Evolutionary conservation across 768 basidiomycete species (phyloP).

Genomic region (Piloderma croceum): DNA sequence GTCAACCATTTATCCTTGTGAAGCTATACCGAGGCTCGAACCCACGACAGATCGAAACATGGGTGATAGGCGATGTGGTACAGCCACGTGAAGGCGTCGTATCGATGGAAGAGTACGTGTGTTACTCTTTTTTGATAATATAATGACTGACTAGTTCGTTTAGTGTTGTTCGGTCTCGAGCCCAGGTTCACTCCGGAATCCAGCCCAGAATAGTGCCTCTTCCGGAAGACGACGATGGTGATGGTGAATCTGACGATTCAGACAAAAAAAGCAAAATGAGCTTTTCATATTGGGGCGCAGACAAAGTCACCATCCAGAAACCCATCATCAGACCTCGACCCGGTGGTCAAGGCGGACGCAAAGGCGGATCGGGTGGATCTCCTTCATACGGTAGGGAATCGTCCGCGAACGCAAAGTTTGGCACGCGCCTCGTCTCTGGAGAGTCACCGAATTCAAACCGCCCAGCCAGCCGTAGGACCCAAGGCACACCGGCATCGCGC

Average conservation of each 20-base stretch:
- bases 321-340: constrained; percentile 51
- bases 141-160: constrained; percentile 8
- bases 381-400: constrained; percentile 74
- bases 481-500: constrained; percentile 38
- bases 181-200: constrained; percentile 48
- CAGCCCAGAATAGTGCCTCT: constrained; percentile 66
- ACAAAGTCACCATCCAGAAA: constrained; percentile 84
- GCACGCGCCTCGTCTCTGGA: constrained; percentile 67
- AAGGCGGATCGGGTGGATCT: constrained; percentile 35
- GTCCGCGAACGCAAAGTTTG: constrained; percentile 91
- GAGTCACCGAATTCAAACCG: constrained; percentile 43
- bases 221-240: constrained; percentile 58
- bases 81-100: constrained; percentile 78
- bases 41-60: constrained; percentile 67
- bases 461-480: constrained; percentile 59
- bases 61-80: constrained; percentile 74
- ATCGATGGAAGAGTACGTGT: constrained; percentile 77
- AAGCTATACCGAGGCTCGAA: constrained; percentile 5
- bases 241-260: constrained; percentile 71
- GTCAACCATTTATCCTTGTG: constrained; percentile 7
- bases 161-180: constrained; percentile 69
- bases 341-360: constrained; percentile 33
- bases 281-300: constrained; percentile 91
- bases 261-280: constrained; percentile 91
- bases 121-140: not conserved